Base-by-base conservation (phyloP, 805 yeast genomes). In the Brettanomyces bruxellensis region DNA sequence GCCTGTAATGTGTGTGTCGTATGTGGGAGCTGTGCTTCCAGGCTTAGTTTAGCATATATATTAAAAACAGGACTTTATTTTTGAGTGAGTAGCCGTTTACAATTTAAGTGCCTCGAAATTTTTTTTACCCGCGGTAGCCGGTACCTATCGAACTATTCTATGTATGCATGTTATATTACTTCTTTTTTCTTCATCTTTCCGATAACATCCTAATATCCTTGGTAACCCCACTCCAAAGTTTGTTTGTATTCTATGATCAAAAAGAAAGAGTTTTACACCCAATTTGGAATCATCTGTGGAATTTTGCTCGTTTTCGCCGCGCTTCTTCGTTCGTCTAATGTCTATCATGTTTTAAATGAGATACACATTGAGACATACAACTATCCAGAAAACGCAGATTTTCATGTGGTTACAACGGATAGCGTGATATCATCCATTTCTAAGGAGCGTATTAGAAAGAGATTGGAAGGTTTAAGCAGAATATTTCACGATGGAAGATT, bases 401-500 rank as follows among this genome's bases (percentile, higher is more conserved):
- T 56, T 35, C 65, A 74, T 51, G 47, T 51, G 3, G 56, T 69
- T 3, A 52, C 62, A 9, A 76, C 86, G 12, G 50, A 60, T 1
- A 54, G 45, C 14, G 25, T 48, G 5, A n/a, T 48, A 14, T 38
- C 64, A 11, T 13, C 24, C 9, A 22, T 49, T 6, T 40, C 42
- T 5, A 18, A 9, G 5, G 13, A 41, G 5, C 39, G 38, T 3
- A 40, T 53, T 4, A 41, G 45, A 18, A 23, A 34, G 2, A 38
- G 44, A 25, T 25, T 55, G 13, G 37, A n/a, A 8, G 4, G 14
- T 4, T 25, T 55, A 2, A 49, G 47, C 14, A 13, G 45, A 3
- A 37, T 34, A 6, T 23, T 47, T 14, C 55, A 51, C 60, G 77
- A 68, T 63, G 81, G 89, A 18, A 73, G 97, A 47, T 86, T 83